phyloP scores from a whole-genome alignment of 139 green algal genomes.

The Chlorella sp. region DNA sequence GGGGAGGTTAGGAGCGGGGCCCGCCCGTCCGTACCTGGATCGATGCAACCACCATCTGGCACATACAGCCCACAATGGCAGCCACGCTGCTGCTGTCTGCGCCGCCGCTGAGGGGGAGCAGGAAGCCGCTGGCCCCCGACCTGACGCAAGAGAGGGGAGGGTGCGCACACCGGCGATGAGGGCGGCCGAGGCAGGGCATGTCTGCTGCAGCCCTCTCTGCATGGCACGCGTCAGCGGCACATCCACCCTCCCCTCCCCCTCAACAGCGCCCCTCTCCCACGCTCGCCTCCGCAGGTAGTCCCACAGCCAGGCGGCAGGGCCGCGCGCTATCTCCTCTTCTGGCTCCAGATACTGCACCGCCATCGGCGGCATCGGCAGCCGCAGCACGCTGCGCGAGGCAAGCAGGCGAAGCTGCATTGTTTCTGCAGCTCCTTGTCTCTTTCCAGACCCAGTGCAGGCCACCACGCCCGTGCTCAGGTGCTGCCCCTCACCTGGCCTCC shows the following conservation, averaged over 20 bases:
- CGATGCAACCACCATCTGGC: slow-evolving; percentile 85
- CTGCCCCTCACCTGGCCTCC: not conserved
- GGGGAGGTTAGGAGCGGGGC: too few species aligned
- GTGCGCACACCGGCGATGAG: too few species aligned
- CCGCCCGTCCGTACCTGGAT: too few species aligned
- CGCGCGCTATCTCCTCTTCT: slow-evolving; percentile 94
- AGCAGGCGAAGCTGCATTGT: too few species aligned
- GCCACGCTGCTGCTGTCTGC: slow-evolving; percentile 82
- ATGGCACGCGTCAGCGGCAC: too few species aligned
- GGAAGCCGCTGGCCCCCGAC: slow-evolving; percentile 82
- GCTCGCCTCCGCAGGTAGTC: slow-evolving; percentile 80
- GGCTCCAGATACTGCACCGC: slow-evolving; percentile 43
- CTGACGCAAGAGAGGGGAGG: slow-evolving; percentile 12
- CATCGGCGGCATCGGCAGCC: slow-evolving; percentile 24
- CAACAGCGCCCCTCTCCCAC: not conserved
- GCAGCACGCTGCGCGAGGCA: not conserved
- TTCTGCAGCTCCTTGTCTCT: too few species aligned
- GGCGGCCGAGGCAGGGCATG: too few species aligned
- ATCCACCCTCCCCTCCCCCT: not conserved
- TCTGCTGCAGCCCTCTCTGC: too few species aligned
- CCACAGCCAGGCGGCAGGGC: slow-evolving; percentile 98
- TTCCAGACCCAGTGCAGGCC: too few species aligned
- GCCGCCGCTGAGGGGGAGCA: slow-evolving; percentile 90
- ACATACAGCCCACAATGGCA: slow-evolving; percentile 97
- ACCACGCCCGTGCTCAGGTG: not conserved